Percentiles rank a stretch among this genome's conserved stretches.
These are phyloP conservation scores for barley (Hordeum vulgare) DNA, from an alignment of 176 grass and related monocot genomes.

Conservation along the genomic window DNA sequence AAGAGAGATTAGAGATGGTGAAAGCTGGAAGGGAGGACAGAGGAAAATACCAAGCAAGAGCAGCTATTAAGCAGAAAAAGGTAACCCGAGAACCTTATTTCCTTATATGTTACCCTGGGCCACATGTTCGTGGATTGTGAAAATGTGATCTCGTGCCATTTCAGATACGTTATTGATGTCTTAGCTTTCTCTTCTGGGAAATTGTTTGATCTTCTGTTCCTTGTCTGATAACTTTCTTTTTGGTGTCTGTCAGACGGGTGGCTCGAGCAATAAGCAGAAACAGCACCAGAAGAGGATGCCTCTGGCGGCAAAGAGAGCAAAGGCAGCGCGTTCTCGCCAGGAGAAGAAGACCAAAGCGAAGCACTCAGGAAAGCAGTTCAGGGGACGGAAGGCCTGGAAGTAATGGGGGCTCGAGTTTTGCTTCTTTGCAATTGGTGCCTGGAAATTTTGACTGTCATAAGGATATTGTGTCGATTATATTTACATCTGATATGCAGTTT, in stretches of 20 bases:
- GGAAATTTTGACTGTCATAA: constrained; percentile 28
- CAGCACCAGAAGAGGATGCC: constrained; percentile 86
- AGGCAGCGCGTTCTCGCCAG: constrained; percentile 59
- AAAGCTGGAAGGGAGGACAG: constrained; percentile 84
- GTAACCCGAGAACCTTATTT: constrained; percentile 4
- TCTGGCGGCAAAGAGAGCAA: constrained; percentile 54
- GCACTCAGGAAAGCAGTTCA: constrained; percentile 62
- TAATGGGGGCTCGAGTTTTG: constrained; percentile 31
- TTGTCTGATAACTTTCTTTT: neutral
- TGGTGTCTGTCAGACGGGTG: constrained; percentile 48
- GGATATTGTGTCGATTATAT: neutral
- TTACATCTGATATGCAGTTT: neutral
- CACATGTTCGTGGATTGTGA: neutral
- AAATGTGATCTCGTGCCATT: neutral
- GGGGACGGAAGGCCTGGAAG: constrained; percentile 84
- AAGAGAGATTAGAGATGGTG: constrained; percentile 56
- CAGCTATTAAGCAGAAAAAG: constrained; percentile 69
- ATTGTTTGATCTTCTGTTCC: neutral
- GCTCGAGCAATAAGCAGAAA: constrained; percentile 77
- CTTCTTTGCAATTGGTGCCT: neutral
- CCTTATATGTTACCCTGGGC: neutral
- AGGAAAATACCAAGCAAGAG: constrained; percentile 42
- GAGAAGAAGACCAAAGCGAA: constrained; percentile 47
- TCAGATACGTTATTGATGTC: neutral
- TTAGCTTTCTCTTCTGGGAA: neutral